Evolutionary conservation across 2,329 filamentous ascomycete genomes (phyloP), one percentile per base, ranked within the genome.

Genomic region (Monosporascus sp.): DNA sequence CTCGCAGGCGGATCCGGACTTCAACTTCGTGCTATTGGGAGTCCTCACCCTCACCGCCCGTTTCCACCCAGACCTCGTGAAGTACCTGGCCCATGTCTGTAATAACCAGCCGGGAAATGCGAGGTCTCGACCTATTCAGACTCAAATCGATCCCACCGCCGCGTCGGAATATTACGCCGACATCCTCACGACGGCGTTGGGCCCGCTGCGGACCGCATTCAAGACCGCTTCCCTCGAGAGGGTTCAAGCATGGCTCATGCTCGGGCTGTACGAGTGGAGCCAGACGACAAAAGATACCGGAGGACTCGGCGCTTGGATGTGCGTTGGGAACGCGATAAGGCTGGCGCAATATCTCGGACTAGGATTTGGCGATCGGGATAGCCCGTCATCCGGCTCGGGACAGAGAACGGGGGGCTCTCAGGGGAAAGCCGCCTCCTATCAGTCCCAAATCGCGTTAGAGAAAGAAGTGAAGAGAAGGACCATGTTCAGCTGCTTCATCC

Each of bases 401-500:
- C 27, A 11, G 27, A 57, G 56, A 50, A 14, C 52, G 14, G 46
- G 44, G 16, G 59, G 62, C 52, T 60, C 57, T 26, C 56, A 60
- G 36, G 52, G 54, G 19, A 58, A 55, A 58, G 59, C 20, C 50
- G 58, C 58, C 45, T 53, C 45, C 17, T 54, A 59, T 27, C 57
- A 62, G 48, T 63, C 66, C 26, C 59, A 68, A 36, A 14, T 73
- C 17, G 78, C 81, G 47, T 80, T 86, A 22, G 73, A 80, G 37
- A 82, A 82, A 53, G 87, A 91, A 66, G 79, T 86, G 14, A 76
- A 79, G 55, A 76, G 87, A 26, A 80, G 88, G 7, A 89, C 87
- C 1, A 87, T 90, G 74, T 90, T 87, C 74, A 88, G 86, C 60
- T 89, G 86, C 62, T 84, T 88, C 54, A 84, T 90, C 50, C 75